Evolutionary conservation across 2,329 filamentous ascomycete genomes (phyloP).

Genomic region (Colletotrichum shisoi): DNA sequence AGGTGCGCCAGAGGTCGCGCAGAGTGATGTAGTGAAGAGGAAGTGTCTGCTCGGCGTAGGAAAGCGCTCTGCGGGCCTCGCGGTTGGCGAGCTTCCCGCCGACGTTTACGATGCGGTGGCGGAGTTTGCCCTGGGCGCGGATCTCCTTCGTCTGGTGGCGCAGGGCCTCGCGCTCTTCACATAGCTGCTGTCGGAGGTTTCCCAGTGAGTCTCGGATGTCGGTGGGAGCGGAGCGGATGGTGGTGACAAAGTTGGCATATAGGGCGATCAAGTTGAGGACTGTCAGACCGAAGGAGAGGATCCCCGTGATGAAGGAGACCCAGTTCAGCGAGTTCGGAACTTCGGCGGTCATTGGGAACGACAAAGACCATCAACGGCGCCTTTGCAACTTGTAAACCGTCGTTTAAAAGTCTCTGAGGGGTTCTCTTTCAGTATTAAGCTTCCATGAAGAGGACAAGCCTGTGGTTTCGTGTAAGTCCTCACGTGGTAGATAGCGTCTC

Average conservation of each 20-base stretch:
- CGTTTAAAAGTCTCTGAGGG: neutral
- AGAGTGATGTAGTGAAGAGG: constrained; percentile 36
- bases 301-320: constrained; percentile 36
- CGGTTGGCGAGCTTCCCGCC: constrained; percentile 8
- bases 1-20: constrained; percentile 31
- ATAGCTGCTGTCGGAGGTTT: constrained; percentile 32
- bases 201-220: constrained; percentile 34
- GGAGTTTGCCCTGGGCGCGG: constrained; percentile 22
- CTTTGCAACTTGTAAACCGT: no score
- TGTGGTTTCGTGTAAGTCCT: constrained; percentile 4
- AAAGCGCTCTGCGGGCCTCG: constrained; percentile 26
- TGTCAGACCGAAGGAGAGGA: constrained; percentile 33
- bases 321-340: constrained; percentile 36
- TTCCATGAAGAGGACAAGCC: neutral
- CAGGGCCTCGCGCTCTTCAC: constrained; percentile 34
- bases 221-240: constrained; percentile 16
- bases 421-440: constrained; percentile 20
- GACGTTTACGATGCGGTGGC: neutral
- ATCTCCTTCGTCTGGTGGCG: constrained; percentile 33
- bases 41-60: constrained; percentile 27
- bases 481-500: constrained; percentile 20
- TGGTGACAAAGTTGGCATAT: constrained; percentile 34
- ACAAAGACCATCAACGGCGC: neutral
- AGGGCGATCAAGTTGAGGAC: constrained; percentile 33
- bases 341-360: constrained; percentile 19